Evolutionary conservation across 2,329 filamentous ascomycete species (phyloP), one percentile per base, ranked within the genome.

Genomic region (Pestalotiopsis sp.): DNA sequence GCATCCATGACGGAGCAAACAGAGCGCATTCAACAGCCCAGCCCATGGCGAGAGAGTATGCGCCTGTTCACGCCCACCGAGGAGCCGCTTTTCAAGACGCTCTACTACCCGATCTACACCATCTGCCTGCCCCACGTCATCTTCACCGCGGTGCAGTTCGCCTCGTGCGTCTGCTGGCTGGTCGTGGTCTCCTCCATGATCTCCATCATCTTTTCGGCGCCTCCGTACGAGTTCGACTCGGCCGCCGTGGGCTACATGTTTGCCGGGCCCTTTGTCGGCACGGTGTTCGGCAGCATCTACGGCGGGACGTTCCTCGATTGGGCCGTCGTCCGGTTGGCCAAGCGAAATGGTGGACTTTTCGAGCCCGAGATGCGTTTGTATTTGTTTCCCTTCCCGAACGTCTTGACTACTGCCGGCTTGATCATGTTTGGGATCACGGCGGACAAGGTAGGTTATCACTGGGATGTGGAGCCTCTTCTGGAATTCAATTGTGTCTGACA

Each of bases 281-380:
- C 80, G 12, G 49, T 82, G 0, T 71, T 84, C 12, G 82, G 82
- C 0, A 74, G 75, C 1, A 31, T 83, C 0, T 82, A 82, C 62
- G 81, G 80, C 2, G 82, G 82, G 0, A 75, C 77, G 0, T 64
- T 84, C 1, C 76, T 78, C 0, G 82, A 85, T 61, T 77, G 77
- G 74, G 77, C 77, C 0, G 80, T 83, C 59, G 68, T 82, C 2
- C 75, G 73, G 31, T 73, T 82, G 23, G 76, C 83, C 0, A 75
- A 73, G n/a, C 74, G 79, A 2, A 83, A 84, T 11, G 75, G 76
- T 0, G 82, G 82, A 2, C 73, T 81, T 6, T 84, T 80, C 56
- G 83, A 84, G 70, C 82, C 83, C 0, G 83, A 85, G 69, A 84
- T 84, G 77, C 76, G 83, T 4, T 71, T 84, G 4, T 82, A 78